A percentile compares a stretch with the other conserved stretches of the same genome.
phyloP scores from a whole-genome alignment of 108 stramenopile species.

The Chaetoceros tenuissimus region DNA sequence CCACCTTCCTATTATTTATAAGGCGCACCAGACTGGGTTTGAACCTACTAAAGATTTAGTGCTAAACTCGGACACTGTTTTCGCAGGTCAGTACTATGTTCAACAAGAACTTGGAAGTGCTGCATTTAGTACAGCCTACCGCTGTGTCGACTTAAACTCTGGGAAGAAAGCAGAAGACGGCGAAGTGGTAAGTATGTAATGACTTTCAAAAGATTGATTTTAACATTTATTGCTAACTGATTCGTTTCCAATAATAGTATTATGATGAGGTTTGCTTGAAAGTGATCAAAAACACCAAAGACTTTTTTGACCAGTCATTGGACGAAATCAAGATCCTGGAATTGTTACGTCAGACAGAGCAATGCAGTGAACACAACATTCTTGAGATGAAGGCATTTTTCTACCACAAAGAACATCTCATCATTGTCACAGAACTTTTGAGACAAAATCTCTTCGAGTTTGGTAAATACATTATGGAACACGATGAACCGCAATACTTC shows the following conservation, averaged over 20 bases:
- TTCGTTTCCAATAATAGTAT: constrained; percentile 16
- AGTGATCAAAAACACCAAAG: constrained; percentile 98
- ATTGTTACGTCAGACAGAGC: constrained; percentile 73
- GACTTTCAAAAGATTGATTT: constrained; percentile 1
- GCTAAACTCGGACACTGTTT: constrained; percentile 63
- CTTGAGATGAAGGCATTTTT: constrained; percentile 91
- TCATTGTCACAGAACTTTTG: constrained; percentile 95
- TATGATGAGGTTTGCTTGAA: constrained; percentile 90
- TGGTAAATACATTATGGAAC: constrained; percentile 75
- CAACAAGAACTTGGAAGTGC: constrained; percentile 87
- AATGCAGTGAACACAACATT: constrained; percentile 72
- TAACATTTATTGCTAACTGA: constrained; percentile 1
- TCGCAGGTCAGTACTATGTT: constrained; percentile 91
- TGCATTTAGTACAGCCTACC: constrained; percentile 91
- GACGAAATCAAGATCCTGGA: constrained; percentile 97
- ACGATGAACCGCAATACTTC: constrained; percentile 82
- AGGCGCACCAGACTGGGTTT: constrained; percentile 82
- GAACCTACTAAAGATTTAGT: constrained; percentile 82
- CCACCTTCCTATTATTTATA: constrained; percentile 76
- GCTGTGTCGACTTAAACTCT: constrained; percentile 79
- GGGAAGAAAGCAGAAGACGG: constrained; percentile 42
- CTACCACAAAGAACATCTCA: constrained; percentile 95
- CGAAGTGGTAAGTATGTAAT: constrained; percentile 7
- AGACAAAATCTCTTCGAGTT: constrained; percentile 96
- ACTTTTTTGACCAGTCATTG: constrained; percentile 97